These are phyloP conservation scores for Vickermania ingenoplastis DNA, from an alignment of 208 protist genomes.

Conservation along the genomic window DNA sequence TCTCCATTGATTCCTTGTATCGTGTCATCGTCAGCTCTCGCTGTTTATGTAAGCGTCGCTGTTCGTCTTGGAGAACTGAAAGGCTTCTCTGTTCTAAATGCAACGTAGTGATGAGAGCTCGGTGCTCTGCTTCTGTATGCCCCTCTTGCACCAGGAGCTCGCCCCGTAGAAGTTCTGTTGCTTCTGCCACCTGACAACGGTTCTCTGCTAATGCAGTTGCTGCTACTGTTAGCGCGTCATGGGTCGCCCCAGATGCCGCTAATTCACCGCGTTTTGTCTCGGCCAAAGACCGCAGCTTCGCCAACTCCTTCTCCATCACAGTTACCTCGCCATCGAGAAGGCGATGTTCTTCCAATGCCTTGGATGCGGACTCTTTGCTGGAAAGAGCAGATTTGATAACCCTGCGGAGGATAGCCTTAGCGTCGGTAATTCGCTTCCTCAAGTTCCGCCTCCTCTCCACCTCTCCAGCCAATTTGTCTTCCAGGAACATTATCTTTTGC, in stretches of 20 bases:
- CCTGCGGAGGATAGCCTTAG: background rate
- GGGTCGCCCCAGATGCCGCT: slow-evolving; percentile 10
- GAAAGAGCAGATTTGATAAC: background rate
- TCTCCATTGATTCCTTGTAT: slow-evolving; percentile 40
- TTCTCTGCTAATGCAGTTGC: slow-evolving; percentile 24
- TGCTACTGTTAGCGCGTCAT: slow-evolving; percentile 32
- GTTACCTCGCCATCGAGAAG: background rate
- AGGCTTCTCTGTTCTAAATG: slow-evolving; percentile 50
- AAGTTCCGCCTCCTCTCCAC: background rate
- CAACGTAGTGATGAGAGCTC: slow-evolving; percentile 13
- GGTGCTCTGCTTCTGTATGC: slow-evolving; percentile 20
- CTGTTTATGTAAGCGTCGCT: slow-evolving; percentile 22
- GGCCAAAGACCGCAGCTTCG: background rate
- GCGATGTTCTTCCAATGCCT: background rate
- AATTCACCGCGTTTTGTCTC: slow-evolving; percentile 8
- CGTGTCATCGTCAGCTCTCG: slow-evolving; percentile 25
- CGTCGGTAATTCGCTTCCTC: background rate
- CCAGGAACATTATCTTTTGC: background rate
- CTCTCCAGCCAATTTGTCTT: background rate
- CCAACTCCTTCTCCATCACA: slow-evolving; percentile 1
- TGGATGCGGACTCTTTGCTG: background rate
- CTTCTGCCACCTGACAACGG: slow-evolving; percentile 19
- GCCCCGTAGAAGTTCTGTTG: slow-evolving; percentile 41
- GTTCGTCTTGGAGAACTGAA: slow-evolving; percentile 30
- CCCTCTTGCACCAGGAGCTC: slow-evolving; percentile 40